phyloP scores from a whole-genome alignment of 805 yeast genomes.

The Saturnispora ahearnii region DNA sequence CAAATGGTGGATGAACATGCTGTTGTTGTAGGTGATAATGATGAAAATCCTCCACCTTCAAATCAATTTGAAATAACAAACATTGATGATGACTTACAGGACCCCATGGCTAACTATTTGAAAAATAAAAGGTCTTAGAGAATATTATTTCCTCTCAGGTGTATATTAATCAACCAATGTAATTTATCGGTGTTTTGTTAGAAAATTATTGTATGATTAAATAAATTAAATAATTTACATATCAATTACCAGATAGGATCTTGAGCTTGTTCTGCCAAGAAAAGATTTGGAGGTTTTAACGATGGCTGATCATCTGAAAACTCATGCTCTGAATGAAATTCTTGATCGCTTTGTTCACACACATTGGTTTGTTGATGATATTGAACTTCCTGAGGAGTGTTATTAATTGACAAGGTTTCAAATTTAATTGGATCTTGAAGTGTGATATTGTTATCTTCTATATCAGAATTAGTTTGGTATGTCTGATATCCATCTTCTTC shows the following conservation, averaged over 20 bases:
- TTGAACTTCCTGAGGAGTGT: neutral
- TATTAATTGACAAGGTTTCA: constrained; percentile 1
- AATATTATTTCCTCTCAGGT: neutral
- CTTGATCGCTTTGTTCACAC: neutral
- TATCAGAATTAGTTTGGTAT: neutral
- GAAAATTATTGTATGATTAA: neutral
- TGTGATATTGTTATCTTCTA: neutral
- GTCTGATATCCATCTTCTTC: neutral
- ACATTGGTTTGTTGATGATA: neutral
- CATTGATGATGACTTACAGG: constrained; percentile 1
- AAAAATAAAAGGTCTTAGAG: neutral
- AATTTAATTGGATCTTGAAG: constrained; percentile 8
- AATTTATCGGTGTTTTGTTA: neutral
- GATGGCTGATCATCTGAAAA: neutral
- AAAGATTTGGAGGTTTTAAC: neutral
- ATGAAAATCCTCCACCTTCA: neutral
- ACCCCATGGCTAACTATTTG: constrained; percentile 6
- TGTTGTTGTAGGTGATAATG: neutral
- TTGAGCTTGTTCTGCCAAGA: neutral
- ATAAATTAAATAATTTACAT: neutral
- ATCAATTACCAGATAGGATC: constrained; percentile 3
- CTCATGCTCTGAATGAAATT: neutral
- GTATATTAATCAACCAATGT: neutral
- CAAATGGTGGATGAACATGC: neutral
- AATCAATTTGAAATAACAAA: neutral